A percentile compares a stretch with the other conserved stretches of the same genome.
Conservation (phyloP, 2,329 filamentous ascomycete genomes). For the Ophiosphaerella narmari region DNA sequence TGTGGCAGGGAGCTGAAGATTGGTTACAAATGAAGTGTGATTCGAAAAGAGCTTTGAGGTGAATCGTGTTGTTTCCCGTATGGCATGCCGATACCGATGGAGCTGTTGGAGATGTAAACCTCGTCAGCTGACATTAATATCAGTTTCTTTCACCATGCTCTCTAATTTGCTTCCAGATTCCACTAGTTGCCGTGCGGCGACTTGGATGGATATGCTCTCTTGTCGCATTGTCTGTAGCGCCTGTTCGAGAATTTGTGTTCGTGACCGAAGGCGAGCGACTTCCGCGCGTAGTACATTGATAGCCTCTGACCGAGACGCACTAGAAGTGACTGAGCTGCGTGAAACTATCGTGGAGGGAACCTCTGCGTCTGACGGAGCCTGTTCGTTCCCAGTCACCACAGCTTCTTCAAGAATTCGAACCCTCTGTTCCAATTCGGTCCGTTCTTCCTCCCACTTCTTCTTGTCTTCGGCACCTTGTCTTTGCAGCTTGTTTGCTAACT, state of each 20-base stretch:
- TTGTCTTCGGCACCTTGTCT: conserved; percentile 50
- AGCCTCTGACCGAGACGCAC: conserved; percentile 26
- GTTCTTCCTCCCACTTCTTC: conserved; percentile 49
- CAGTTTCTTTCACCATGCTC: conserved; percentile 9
- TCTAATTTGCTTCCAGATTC: conserved; percentile 35
- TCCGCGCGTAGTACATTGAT: conserved; percentile 40
- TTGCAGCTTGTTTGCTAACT: conserved; percentile 55
- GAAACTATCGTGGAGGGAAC: conserved; percentile 1
- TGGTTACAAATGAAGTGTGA: no score
- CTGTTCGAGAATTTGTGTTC: conserved; percentile 32
- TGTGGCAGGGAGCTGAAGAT: no score
- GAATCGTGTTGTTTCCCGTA: no score
- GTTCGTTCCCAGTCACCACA: conserved; percentile 28
- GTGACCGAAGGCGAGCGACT: conserved; percentile 32
- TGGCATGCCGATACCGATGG: no score
- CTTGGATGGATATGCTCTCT: conserved; percentile 36
- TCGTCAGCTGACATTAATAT: no score
- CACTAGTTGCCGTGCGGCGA: conserved; percentile 28
- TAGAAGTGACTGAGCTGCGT: conserved; percentile 1
- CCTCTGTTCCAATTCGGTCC: conserved; percentile 40
- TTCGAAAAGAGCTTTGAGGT: no score
- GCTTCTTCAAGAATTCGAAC: conserved; percentile 45
- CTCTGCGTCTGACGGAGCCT: conserved; percentile 2
- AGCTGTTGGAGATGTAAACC: no score
- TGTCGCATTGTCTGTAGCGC: conserved; percentile 32